A percentile compares a stretch with the other conserved stretches of the same genome.
Conservation (phyloP, 148 eudicot species). For the Fallopia convolvulus region DNA sequence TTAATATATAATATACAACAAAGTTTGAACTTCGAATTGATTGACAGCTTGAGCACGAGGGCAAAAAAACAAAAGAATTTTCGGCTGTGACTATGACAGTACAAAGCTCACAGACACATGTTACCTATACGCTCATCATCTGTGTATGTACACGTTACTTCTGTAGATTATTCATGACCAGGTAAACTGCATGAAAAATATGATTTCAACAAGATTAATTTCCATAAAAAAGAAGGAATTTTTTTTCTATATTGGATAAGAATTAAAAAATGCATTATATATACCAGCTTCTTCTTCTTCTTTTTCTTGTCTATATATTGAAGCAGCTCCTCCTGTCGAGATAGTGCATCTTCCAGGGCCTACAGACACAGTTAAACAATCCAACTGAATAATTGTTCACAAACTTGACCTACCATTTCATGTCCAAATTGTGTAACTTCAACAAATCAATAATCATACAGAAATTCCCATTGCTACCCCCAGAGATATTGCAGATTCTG, state of each 20-base stretch:
- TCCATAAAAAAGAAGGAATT: not conserved
- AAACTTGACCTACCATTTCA: no score
- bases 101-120: not conserved
- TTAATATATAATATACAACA: slow-evolving; percentile 5
- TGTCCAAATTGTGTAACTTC: no score
- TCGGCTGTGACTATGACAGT: not conserved
- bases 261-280: slow-evolving; percentile 1
- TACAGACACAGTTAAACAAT: slow-evolving; percentile 13
- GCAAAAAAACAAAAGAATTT: not conserved
- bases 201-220: not conserved
- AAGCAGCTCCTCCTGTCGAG: slow-evolving; percentile 56
- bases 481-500: no score
- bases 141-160: not conserved
- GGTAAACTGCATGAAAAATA: slow-evolving; percentile 2
- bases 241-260: not conserved
- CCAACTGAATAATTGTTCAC: not conserved
- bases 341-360: slow-evolving; percentile 63
- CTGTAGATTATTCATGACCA: not conserved
- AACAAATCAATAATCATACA: no score
- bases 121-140: not conserved
- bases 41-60: not conserved
- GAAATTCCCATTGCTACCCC: no score
- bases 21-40: not conserved
- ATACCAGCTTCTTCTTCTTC: slow-evolving; percentile 56
- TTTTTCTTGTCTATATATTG: slow-evolving; percentile 64